These are phyloP conservation scores for Coemansia brasiliensis DNA, from an alignment of 192 early-diverging fungal genomes.

Conservation along the genomic window DNA sequence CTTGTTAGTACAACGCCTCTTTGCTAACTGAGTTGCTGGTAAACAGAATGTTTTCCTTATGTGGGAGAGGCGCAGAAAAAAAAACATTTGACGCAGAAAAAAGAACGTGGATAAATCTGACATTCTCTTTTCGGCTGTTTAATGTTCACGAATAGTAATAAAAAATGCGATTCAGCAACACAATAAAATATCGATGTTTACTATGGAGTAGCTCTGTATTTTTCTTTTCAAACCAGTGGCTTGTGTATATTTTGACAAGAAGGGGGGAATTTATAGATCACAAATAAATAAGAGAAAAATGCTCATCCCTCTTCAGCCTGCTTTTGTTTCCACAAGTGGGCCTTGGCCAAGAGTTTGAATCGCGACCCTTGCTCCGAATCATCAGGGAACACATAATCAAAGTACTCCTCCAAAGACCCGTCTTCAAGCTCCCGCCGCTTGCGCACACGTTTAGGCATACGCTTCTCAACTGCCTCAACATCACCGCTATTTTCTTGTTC, in stretches of 20 bases:
- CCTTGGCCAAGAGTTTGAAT: slow-evolving; percentile 89
- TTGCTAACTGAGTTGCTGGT: no score
- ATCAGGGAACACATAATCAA: slow-evolving; percentile 98
- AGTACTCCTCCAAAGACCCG: slow-evolving; percentile 92
- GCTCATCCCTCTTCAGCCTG: background rate
- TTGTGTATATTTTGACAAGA: no score
- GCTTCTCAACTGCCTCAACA: slow-evolving; percentile 62
- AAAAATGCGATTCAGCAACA: no score
- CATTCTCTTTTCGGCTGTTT: no score
- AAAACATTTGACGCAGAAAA: background rate
- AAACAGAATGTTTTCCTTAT: no score
- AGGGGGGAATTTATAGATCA: background rate
- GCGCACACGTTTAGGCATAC: slow-evolving; percentile 91
- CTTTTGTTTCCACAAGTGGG: slow-evolving; percentile 77
- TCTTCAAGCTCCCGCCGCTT: slow-evolving; percentile 69
- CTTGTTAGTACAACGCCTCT: background rate
- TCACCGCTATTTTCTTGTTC: slow-evolving; percentile 65
- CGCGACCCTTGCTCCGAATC: slow-evolving; percentile 84
- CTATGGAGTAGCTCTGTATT: no score
- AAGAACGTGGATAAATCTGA: no score
- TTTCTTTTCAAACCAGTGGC: background rate
- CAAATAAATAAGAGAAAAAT: background rate
- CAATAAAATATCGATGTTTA: no score
- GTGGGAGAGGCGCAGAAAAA: no score
- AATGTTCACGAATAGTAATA: no score